These are phyloP conservation scores for Leccinum broughii DNA, from an alignment of 768 basidiomycete species.

Conservation along the genomic window DNA sequence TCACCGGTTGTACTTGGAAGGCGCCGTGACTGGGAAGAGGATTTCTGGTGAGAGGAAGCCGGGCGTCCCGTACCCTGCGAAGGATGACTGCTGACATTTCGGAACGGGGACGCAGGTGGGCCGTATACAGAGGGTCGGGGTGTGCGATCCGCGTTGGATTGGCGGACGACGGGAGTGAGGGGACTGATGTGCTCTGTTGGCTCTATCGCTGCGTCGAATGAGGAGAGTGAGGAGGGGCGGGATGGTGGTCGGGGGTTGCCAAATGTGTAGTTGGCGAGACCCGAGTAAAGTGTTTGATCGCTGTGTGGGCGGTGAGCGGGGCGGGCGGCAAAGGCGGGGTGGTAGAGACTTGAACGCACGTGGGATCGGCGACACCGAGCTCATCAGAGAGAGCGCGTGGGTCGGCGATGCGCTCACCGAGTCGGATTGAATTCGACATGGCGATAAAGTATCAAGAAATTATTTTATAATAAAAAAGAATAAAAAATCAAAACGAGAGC, in stretches of 20 bases:
- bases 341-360: slow-evolving; percentile 7
- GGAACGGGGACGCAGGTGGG: slow-evolving; percentile 7
- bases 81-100: slow-evolving; percentile 35
- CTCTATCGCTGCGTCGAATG: slow-evolving; percentile 16
- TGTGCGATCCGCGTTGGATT: slow-evolving; percentile 40
- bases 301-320: slow-evolving; percentile 1
- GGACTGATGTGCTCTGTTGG: slow-evolving; percentile 38
- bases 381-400: slow-evolving; percentile 31
- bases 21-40: slow-evolving; percentile 19
- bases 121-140: slow-evolving; percentile 45
- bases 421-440: slow-evolving; percentile 10
- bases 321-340: not conserved
- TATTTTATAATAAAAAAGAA: not conserved
- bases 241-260: slow-evolving; percentile 32
- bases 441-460: slow-evolving; percentile 21
- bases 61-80: slow-evolving; percentile 31
- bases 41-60: slow-evolving; percentile 17
- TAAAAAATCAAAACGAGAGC: not conserved
- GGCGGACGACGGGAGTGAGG: slow-evolving; percentile 30
- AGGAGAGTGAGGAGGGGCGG: slow-evolving; percentile 16
- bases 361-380: slow-evolving; percentile 15
- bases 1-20: slow-evolving; percentile 7
- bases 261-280: slow-evolving; percentile 44
- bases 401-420: slow-evolving; percentile 32
- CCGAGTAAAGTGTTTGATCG: slow-evolving; percentile 34